Percentiles rank a stretch among this genome's conserved stretches.
Conservation (phyloP, 1,284 basidiomycete genomes). For the Blastosporella zonata region DNA sequence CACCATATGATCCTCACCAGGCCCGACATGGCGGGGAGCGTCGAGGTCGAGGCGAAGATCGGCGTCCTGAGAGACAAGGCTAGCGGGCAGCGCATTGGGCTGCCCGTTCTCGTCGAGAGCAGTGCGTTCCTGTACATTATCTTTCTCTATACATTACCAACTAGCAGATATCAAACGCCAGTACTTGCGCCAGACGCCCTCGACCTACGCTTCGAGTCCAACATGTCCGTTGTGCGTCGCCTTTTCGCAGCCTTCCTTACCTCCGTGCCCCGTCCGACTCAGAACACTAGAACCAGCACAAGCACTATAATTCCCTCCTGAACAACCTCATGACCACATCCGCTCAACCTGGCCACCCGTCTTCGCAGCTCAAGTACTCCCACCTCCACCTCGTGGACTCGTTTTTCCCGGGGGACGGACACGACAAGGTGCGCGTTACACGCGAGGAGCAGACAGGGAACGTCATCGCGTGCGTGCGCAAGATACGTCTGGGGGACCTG, state of each 20-base stretch:
- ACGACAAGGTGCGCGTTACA: slow-evolving; percentile 82
- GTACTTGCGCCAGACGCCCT: slow-evolving; percentile 49
- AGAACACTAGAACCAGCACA: slow-evolving; percentile 70
- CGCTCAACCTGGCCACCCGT: slow-evolving; percentile 43
- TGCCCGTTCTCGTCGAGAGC: slow-evolving; percentile 85
- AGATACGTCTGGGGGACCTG: slow-evolving; percentile 83
- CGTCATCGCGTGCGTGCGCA: slow-evolving; percentile 69
- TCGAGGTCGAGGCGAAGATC: slow-evolving; percentile 93
- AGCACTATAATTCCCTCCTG: slow-evolving; percentile 80
- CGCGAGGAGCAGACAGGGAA: slow-evolving; percentile 71
- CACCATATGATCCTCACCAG: slow-evolving; percentile 63
- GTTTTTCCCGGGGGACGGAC: slow-evolving; percentile 63
- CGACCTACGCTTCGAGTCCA: slow-evolving; percentile 83
- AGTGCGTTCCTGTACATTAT: slow-evolving; percentile 54
- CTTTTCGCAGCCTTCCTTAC: slow-evolving; percentile 2
- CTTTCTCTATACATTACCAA: slow-evolving; percentile 11
- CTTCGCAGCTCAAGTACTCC: slow-evolving; percentile 68
- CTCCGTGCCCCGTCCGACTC: background rate
- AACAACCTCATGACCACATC: slow-evolving; percentile 70
- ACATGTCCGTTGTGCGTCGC: slow-evolving; percentile 79
- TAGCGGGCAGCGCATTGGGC: slow-evolving; percentile 53
- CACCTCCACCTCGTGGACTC: slow-evolving; percentile 83
- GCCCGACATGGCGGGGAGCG: slow-evolving; percentile 44
- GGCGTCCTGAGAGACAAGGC: slow-evolving; percentile 71
- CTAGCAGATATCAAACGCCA: slow-evolving; percentile 19